Conservation (phyloP, 495 filamentous ascomycete species). For the Aspergillus taichungensis region DNA sequence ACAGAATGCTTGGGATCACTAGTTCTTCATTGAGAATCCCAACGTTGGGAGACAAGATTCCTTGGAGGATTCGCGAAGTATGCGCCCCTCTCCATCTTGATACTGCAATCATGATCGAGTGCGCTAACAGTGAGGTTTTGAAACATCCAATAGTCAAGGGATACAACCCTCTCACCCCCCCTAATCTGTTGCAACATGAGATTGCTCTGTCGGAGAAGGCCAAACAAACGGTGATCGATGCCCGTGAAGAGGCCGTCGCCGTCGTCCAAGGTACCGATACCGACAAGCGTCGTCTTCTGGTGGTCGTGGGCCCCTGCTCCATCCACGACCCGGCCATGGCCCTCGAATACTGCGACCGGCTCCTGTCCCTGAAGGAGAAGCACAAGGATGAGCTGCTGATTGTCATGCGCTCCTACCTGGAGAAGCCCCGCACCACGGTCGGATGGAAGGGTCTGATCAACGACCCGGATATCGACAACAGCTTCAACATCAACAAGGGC, state of each 20-base stretch:
- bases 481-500: constrained; percentile 98
- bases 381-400: constrained; percentile 85
- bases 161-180: constrained; percentile 89
- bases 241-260: constrained; percentile 71
- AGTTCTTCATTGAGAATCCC: constrained; percentile 87
- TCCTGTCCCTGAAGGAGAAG: constrained; percentile 78
- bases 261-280: constrained; percentile 74
- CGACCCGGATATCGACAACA: constrained; percentile 97
- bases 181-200: constrained; percentile 92
- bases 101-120: background rate
- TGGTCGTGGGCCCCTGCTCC: constrained; percentile 92
- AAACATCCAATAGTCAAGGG: constrained; percentile 54
- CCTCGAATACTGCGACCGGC: constrained; percentile 82
- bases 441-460: constrained; percentile 99
- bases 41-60: constrained; percentile 72
- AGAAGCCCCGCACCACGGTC: constrained; percentile 97
- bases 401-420: constrained; percentile 96
- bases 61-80: constrained; percentile 90
- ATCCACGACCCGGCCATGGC: constrained; percentile 94
- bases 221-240: constrained; percentile 67
- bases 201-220: constrained; percentile 72
- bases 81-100: constrained; percentile 12
- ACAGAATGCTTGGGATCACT: background rate
- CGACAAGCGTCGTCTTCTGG: constrained; percentile 64
- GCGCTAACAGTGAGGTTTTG: constrained; percentile 5